phyloP scores from a whole-genome alignment of 192 early-diverging fungal genomes.

The Podila epigama region DNA sequence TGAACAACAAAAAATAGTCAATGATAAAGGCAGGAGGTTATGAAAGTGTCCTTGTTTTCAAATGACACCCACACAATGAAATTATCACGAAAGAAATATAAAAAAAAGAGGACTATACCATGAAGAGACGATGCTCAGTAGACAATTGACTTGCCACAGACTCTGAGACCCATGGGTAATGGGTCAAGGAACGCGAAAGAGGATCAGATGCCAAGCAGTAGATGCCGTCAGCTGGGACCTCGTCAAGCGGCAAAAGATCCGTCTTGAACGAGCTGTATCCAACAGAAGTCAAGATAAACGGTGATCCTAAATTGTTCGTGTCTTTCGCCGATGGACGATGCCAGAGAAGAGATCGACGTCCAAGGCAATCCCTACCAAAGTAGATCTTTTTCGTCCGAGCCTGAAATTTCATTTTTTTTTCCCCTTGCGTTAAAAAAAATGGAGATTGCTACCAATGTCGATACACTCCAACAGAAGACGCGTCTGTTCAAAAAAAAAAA shows the following conservation, averaged over 20 bases:
- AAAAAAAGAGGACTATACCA: no score
- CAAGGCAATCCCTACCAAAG: constrained; percentile 89
- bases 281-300: constrained; percentile 61
- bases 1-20: no score
- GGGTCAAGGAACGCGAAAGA: constrained; percentile 7
- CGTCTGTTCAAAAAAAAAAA: constrained; percentile 10
- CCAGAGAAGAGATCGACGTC: constrained; percentile 82
- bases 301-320: neutral
- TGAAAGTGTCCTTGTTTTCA: no score
- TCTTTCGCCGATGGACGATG: constrained; percentile 49
- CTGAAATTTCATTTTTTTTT: no score
- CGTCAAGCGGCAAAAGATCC: constrained; percentile 41
- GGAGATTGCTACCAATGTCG: no score
- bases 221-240: constrained; percentile 81
- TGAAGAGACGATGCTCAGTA: neutral
- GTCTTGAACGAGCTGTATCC: constrained; percentile 44
- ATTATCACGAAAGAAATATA: no score
- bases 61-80: no score
- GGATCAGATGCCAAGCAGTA: constrained; percentile 68
- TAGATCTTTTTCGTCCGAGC: constrained; percentile 58
- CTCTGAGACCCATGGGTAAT: constrained; percentile 30
- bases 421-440: no score
- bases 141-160: neutral
- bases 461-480: no score
- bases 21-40: no score